Evolutionary conservation across 1,284 basidiomycete species (phyloP), one percentile per base, ranked within the genome.

Genomic region (Ceratobasidium sp.): DNA sequence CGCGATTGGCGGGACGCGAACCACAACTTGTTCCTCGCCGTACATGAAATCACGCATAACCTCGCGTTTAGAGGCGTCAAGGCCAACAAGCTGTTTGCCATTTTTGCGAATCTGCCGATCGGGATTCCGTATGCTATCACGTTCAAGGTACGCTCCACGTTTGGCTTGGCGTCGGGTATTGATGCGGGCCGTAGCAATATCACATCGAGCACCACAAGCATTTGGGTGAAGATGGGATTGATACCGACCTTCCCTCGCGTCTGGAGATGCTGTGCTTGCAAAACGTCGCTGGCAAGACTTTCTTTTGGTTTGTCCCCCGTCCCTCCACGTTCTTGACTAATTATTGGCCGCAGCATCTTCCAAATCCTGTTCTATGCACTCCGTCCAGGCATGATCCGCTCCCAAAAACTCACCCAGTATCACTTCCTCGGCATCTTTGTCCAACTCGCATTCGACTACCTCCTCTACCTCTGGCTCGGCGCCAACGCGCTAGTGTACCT

Each of bases 31-130:
- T 99, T 99, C 80, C 85, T 99, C 42, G 94, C 96, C 27, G 97
- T 99, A 69, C 96, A 99, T 78, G 96, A 99, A 77, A 98, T 99
- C 74, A 98, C 96, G 1, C 96, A 99, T 80, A 98, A 98, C 77
- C 85, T 99, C 38, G 96, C 94, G 1, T 99, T 98, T 82, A 87
- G 86, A 73, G 84, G 90, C 31, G 87, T 98, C 54, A 82, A 82
- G 47, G 86, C 90, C 4, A 99, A 99, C 81, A 95, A 96, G 76
- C 76, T 87, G 4, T 83, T 97, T 34, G 94, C 97, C 0, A 89
- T 98, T 73, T 86, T 95, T 68, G 92, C 94, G 3, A 99, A 99
- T 77, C 77, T 96, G 38, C 92, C 94, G 0, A 98, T 98, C 70
- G 95, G 91, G 0, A 86, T 99, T 15, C 97, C 96, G 0, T 99